Base-by-base conservation (phyloP, 768 basidiomycete genomes). In the Mrakia gelida region DNA sequence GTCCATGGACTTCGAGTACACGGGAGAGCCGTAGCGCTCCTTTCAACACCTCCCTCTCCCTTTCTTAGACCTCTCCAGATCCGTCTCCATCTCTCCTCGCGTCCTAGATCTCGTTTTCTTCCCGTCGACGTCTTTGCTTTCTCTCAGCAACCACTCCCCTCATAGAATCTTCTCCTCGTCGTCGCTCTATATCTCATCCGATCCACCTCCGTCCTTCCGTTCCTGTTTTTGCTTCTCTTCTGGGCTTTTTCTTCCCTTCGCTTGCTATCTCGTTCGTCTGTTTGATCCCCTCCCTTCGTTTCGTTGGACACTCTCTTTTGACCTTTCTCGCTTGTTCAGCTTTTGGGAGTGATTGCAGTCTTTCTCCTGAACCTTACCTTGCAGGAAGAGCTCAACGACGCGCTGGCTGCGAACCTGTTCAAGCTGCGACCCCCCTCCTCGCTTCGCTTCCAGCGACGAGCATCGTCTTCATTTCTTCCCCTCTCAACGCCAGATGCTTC, bases 1-100 rank as follows among this genome's bases (percentile, higher is more conserved):
- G 30, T 71, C 68, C 15, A 77, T 77, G 76, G 76, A 77, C 45
- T 77, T 61, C 41, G 68, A 73, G 28, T 43, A 54, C 28, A 49
- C 32, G 28, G 71, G 30, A n/a, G 43, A 41, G 23, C 59, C 59
- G 28, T 59, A 28, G 28, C n/a, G n/a, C 10, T 67, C 63, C 9
- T n/a, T n/a, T 38, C 28, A 5, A 32, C 4, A 18, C 16, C 63
- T 23, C 23, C 11, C 62, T 63, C 62, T 11, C 45, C 15, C 45
- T n/a, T n/a, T n/a, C n/a, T n/a, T n/a, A 10, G 45, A 45, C 9
- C 38, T 23, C 18, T 32, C 65, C 65, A 8, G 3, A 4, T 41
- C 38, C n/a, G 16, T 65, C 63, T 41, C 65, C 65, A 18, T 16
- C 11, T 13, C 28, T 13, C 3, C 28, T 52, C 26, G 8, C 18